Percentiles rank a stretch among this genome's conserved stretches.
These are phyloP conservation scores for Fusarium sambucinum DNA, from an alignment of 2,329 filamentous ascomycete species.

Conservation along the genomic window DNA sequence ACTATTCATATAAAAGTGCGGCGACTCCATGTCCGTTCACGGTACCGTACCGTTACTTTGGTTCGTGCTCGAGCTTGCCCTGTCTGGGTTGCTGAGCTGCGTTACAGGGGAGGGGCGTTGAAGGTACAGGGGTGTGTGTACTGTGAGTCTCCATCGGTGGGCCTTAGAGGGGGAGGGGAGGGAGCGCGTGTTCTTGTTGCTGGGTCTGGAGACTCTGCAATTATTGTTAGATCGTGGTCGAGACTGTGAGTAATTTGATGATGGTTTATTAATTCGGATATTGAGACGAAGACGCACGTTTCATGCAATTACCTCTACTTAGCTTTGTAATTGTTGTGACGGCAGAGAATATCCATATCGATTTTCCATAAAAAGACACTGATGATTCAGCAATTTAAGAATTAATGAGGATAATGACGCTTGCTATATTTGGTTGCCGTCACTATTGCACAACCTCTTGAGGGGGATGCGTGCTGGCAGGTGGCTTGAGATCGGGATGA, in stretches of 20 bases:
- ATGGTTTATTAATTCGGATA: conserved; percentile 26
- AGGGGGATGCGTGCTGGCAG: conserved; percentile 20
- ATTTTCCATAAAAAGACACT: neutral
- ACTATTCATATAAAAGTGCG: conserved; percentile 37
- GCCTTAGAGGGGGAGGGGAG: conserved; percentile 10
- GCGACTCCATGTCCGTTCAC: conserved; percentile 25
- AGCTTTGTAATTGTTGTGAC: conserved; percentile 1
- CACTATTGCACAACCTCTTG: neutral
- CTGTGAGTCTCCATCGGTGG: conserved; percentile 11
- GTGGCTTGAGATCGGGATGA: conserved; percentile 8
- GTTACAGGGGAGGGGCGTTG: conserved; percentile 38
- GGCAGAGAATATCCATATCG: neutral
- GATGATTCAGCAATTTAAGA: neutral
- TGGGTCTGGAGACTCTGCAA: conserved; percentile 38
- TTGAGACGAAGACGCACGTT: neutral
- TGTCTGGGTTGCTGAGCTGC: conserved; percentile 38
- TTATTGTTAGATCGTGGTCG: conserved; percentile 37
- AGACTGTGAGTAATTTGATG: conserved; percentile 35
- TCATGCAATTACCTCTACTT: neutral
- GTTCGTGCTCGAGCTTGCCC: conserved; percentile 37
- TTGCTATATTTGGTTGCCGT: neutral
- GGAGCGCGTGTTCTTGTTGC: conserved; percentile 34
- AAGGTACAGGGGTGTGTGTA: conserved; percentile 23
- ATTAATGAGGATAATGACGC: conserved; percentile 5
- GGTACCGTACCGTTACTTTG: conserved; percentile 43